Conservation (phyloP, 805 yeast species). For the Sugiyamaella smithiae region DNA sequence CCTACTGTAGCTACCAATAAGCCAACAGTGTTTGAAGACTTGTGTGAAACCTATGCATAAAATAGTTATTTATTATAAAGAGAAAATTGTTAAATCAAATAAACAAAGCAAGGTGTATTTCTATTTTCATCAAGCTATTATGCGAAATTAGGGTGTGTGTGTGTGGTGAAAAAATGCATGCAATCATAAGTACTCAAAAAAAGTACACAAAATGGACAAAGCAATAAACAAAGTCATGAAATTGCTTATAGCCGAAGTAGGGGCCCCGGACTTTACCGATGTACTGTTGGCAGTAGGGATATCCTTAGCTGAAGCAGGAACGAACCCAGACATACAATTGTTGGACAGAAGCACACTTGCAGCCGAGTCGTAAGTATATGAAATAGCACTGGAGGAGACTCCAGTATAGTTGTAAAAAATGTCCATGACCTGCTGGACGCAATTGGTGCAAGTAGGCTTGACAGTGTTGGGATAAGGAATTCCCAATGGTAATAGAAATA, state of each 20-base stretch:
- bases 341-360: constrained; percentile 21
- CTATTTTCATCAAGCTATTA: no score
- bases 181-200: background rate
- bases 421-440: constrained; percentile 28
- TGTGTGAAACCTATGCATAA: constrained; percentile 24
- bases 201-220: background rate
- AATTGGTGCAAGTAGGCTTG: constrained; percentile 26
- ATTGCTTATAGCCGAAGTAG: background rate
- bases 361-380: constrained; percentile 30
- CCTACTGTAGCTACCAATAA: background rate
- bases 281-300: constrained; percentile 6
- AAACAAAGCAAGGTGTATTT: no score
- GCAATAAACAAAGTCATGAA: background rate
- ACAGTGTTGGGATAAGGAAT: constrained; percentile 25
- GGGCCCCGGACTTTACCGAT: background rate
- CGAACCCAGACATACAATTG: constrained; percentile 23
- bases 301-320: constrained; percentile 11
- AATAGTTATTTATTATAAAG: no score
- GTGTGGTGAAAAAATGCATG: background rate
- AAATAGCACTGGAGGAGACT: constrained; percentile 21
- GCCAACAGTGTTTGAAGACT: constrained; percentile 44
- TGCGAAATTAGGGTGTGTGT: no score
- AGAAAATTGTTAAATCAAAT: no score
- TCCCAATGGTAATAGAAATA: constrained; percentile 33
- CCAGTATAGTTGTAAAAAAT: constrained; percentile 28